Percentiles rank a stretch among this genome's conserved stretches.
Conservation (phyloP, 768 basidiomycete genomes). For the Termitomyces sp. region DNA sequence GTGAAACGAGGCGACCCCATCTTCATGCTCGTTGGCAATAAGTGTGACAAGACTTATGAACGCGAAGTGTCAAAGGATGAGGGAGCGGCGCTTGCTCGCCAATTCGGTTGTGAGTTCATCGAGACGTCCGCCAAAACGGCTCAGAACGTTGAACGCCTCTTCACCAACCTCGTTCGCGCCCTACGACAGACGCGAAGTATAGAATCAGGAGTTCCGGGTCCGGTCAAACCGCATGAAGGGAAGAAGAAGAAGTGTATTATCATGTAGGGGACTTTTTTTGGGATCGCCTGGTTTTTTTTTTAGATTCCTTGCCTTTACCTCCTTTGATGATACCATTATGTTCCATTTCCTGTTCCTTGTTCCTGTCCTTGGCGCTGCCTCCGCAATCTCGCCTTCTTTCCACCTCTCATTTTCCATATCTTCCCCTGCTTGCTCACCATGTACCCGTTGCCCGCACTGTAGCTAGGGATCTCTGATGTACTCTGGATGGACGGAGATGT, state of each 20-base stretch:
- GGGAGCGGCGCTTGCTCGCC: constrained; percentile 72
- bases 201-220: constrained; percentile 38
- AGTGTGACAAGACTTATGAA: constrained; percentile 87
- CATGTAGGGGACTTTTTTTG: constrained; percentile 68
- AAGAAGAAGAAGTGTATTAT: constrained; percentile 62
- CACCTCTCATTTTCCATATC: constrained; percentile 18
- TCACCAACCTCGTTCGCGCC: constrained; percentile 80
- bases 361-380: constrained; percentile 21
- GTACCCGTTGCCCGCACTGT: constrained; percentile 15
- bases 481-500: constrained; percentile 25
- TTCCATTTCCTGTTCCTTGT: constrained; percentile 24
- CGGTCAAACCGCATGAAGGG: constrained; percentile 34
- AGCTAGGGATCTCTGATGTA: constrained; percentile 31
- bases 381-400: constrained; percentile 19
- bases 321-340: constrained; percentile 79
- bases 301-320: constrained; percentile 67
- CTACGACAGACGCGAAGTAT: constrained; percentile 66
- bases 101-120: constrained; percentile 89
- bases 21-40: constrained; percentile 96
- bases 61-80: constrained; percentile 91
- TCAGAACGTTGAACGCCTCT: constrained; percentile 86
- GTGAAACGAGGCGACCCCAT: constrained; percentile 83
- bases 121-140: constrained; percentile 97
- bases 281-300: constrained; percentile 42
- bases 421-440: constrained; percentile 18